Percentiles rank a stretch among this genome's conserved stretches.
Evolutionary conservation across 2,329 filamentous ascomycete genomes (phyloP).

Genomic region (Talaromyces rugulosus): DNA sequence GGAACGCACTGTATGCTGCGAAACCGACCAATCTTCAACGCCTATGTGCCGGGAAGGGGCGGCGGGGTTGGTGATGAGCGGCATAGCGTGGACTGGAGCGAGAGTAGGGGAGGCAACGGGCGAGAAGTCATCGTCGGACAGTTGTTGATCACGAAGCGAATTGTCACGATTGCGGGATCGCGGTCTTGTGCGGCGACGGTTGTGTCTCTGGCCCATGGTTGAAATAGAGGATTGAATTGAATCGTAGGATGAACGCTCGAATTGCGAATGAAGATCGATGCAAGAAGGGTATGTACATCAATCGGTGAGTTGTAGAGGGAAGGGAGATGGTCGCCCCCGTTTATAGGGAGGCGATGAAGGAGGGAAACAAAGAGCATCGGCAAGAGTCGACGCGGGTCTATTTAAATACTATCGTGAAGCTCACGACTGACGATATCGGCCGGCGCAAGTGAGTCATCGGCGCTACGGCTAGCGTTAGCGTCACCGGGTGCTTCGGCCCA

Average conservation of each 20-base stretch:
- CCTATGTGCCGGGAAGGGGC: conserved; percentile 42
- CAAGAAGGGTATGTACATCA: not conserved
- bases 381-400: not conserved
- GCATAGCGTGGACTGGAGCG: conserved; percentile 18
- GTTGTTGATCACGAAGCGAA: not conserved
- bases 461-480: not conserved
- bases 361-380: not conserved
- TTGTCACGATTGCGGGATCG: conserved; percentile 30
- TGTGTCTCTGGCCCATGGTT: conserved; percentile 44
- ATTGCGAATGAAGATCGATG: not conserved
- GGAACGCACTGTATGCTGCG: conserved; percentile 29
- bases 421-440: not conserved
- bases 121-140: conserved; percentile 11
- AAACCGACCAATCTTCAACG: conserved; percentile 36
- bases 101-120: conserved; percentile 9
- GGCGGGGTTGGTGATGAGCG: conserved; percentile 28
- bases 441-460: not conserved
- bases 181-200: conserved; percentile 41
- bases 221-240: not conserved
- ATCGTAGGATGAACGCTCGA: not conserved
- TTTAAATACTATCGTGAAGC: not conserved
- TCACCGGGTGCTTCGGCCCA: not conserved
- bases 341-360: not conserved
- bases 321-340: not conserved
- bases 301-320: not conserved